Evolutionary conservation across 331 rosid species (phyloP), one percentile per base, ranked within the genome.

Genomic region (Saraca asoca): DNA sequence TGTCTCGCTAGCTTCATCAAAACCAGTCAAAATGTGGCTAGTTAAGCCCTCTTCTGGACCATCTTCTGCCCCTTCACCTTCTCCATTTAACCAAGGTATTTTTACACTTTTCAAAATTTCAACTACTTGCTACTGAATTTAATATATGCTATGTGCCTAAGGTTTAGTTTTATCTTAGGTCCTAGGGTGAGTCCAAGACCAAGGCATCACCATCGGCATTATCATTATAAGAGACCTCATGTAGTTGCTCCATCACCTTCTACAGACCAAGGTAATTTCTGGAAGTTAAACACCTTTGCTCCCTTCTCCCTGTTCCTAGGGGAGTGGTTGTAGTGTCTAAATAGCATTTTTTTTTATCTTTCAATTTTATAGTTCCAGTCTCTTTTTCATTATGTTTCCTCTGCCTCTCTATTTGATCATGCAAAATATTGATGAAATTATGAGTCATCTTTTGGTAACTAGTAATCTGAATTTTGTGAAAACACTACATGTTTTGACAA

Each of bases 191-290:
- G 68, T 65, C 84, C 73, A 50, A 54, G 77, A 18, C 81, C 77
- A 54, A 58, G 70, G 48, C 80, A 4, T n/a, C 57, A 52, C 48
- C 68, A 7, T 37, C 75, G 14, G 62, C 70, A 0, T 56, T n/a
- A n/a, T 86, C 86, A 18, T 38, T 70, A 38, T 11, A 46, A 11
- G 64, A 76, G 70, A 45, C 79, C 89, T 64, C 77, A 15, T 80
- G 68, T 72, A 43, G 48, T 55, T 53, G 85, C 96, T 70, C 90
- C 95, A 29, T 67, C 90, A 49, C 96, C 90, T 48, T 79, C 89
- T 56, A 81, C 78, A 66, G 79, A 69, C 62, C 86, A 79, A 82
- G 96, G 98, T 90, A 79, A 68, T 45, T 46, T 80, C 18, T n/a
- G 18, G 53, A 44, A 34, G 75, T 61, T 64, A 49, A 37, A 45